Conservation (phyloP, 768 basidiomycete genomes). For the Suillus discolor region DNA sequence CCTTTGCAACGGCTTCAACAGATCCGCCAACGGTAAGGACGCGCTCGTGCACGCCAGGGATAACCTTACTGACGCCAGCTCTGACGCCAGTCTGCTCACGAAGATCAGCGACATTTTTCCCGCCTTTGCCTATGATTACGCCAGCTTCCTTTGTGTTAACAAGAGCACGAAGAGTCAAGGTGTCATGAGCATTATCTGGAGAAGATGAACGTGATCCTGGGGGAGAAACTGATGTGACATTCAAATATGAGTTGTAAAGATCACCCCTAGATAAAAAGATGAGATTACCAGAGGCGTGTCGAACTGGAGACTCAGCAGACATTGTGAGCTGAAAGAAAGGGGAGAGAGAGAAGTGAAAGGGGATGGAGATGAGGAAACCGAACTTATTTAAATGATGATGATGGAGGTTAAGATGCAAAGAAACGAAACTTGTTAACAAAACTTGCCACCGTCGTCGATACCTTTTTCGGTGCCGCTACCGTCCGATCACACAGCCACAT, state of each 20-base stretch:
- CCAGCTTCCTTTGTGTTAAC: constrained; percentile 98
- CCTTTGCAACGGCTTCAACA: constrained; percentile 92
- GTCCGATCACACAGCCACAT: constrained; percentile 34
- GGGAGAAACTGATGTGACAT: constrained; percentile 47
- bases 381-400: constrained; percentile 1
- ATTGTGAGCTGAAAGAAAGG: constrained; percentile 39
- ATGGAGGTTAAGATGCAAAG: constrained; percentile 7
- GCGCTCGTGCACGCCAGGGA: constrained; percentile 95
- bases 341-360: constrained; percentile 13
- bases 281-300: constrained; percentile 56
- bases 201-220: constrained; percentile 75
- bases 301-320: constrained; percentile 64
- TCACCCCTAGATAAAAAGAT: constrained; percentile 19
- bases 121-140: constrained; percentile 95
- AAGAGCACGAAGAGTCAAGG: constrained; percentile 89
- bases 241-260: not conserved
- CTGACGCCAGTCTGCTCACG: constrained; percentile 95
- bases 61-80: constrained; percentile 99
- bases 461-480: constrained; percentile 23
- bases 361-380: constrained; percentile 19
- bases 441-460: constrained; percentile 23
- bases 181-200: constrained; percentile 63
- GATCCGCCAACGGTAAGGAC: constrained; percentile 93
- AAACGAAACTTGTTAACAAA: constrained; percentile 12
- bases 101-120: constrained; percentile 97